phyloP scores from a whole-genome alignment of 2,329 filamentous ascomycete genomes.

The Septoria petroselini region DNA sequence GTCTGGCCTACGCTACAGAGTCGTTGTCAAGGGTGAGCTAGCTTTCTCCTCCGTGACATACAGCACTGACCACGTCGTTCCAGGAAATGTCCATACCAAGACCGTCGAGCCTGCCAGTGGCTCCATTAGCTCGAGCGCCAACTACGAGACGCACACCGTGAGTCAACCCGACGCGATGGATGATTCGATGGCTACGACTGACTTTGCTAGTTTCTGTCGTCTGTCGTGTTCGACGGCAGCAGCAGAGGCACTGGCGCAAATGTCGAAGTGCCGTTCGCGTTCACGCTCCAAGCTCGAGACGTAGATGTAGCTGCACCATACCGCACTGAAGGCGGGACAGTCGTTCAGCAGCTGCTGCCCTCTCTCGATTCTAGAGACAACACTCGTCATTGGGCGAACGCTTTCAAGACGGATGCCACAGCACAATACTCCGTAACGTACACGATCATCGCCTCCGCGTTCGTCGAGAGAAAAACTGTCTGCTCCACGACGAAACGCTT shows the following conservation, averaged over 20 bases:
- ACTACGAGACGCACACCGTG: slow-evolving; percentile 13
- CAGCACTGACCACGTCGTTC: background rate
- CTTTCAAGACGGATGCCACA: slow-evolving; percentile 14
- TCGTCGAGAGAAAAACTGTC: slow-evolving; percentile 11
- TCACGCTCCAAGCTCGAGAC: slow-evolving; percentile 8
- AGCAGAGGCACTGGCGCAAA: background rate
- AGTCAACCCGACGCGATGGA: background rate
- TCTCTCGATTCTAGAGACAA: slow-evolving; percentile 17
- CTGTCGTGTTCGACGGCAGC: slow-evolving; percentile 12
- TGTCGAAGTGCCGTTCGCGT: slow-evolving; percentile 16
- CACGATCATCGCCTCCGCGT: slow-evolving; percentile 15
- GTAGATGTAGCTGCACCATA: background rate
- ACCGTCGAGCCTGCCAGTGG: slow-evolving; percentile 7
- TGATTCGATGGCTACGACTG: background rate
- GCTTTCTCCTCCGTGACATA: background rate
- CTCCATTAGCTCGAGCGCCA: slow-evolving; percentile 11
- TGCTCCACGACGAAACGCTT: slow-evolving; percentile 11
- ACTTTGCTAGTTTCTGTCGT: slow-evolving; percentile 15
- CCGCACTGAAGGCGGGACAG: background rate
- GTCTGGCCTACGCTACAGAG: slow-evolving; percentile 12
- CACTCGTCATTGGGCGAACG: slow-evolving; percentile 14
- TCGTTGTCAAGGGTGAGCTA: slow-evolving; percentile 14
- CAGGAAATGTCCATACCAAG: slow-evolving; percentile 15
- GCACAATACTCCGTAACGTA: slow-evolving; percentile 17
- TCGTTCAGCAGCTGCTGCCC: slow-evolving; percentile 10